Base-by-base conservation (phyloP, 108 stramenopile species). In the Parmales sp. region DNA sequence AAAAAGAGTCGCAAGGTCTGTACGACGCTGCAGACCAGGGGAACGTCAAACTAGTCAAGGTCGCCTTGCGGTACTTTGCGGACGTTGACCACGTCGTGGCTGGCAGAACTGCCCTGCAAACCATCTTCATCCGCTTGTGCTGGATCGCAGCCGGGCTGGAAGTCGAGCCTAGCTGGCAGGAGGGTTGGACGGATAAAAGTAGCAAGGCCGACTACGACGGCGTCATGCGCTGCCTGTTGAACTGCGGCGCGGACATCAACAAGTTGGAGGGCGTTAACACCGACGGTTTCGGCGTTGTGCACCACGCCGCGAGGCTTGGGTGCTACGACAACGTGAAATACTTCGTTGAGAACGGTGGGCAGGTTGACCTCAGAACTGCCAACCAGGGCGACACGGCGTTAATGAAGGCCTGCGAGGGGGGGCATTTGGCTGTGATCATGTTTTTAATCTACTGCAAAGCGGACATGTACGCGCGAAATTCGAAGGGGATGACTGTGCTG, bases 371-470 rank as follows among this genome's bases (percentile, higher is more conserved):
- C 11, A 60, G 31, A 20, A 28, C 54, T 13, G 13, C n/a, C 31
- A 60, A 28, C 26, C n/a, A n/a, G n/a, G 54, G 54, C 31, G 54
- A 60, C 26, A 60, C 54, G 16, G 54, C 54, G 8, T 16, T 60
- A 4, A 28, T 34, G 29, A 11, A 34, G 6, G 54, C 54, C 2
- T 60, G 54, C 54, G 31, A 34, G 26, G 54, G 54, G 29, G 54
- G 54, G 54, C 54, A 60, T 34, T 60, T 60, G 20, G 54, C 29
- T 34, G 54, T 60, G 29, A 60, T 60, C 54, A 60, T 60, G 54
- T 34, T 60, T 20, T 34, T 60, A 4, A 60, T 60, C 18, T 60
- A 60, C 54, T 34, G 31, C 26, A 60, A 60, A 34, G 31, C 29
- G 31, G 54, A 60, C 28, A 60, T 60, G 1, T 29, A 34, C 11